A percentile compares a stretch with the other conserved stretches of the same genome.
Evolutionary conservation across 371 early-diverging fungal species (phyloP).

Genomic region (Rhizopus arrhizus): DNA sequence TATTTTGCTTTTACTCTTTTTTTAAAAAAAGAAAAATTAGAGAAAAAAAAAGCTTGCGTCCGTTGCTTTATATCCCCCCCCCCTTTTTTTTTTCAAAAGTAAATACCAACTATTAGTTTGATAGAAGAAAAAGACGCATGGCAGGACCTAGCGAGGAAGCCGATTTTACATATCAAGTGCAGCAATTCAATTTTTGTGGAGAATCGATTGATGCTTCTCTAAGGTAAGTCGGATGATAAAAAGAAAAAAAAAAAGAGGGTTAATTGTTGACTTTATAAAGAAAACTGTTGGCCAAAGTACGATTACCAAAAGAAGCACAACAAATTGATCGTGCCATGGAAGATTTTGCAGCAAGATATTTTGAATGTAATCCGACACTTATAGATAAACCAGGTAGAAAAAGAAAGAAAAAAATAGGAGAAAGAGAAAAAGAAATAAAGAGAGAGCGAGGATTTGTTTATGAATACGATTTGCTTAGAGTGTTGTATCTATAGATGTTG

Average conservation of each 20-base stretch:
- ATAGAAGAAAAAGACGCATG: conserved; percentile 8
- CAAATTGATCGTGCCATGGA: conserved; percentile 89
- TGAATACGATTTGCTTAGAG: not conserved
- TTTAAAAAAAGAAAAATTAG: too few relatives aligned
- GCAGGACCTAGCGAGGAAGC: conserved; percentile 18
- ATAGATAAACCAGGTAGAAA: conserved; percentile 62
- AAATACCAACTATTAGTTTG: too few relatives aligned
- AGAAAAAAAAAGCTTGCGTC: too few relatives aligned
- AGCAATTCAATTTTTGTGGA: conserved; percentile 66
- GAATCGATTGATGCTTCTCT: conserved; percentile 75
- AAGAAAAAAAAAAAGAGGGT: conserved; percentile 2
- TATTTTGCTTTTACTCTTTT: not conserved
- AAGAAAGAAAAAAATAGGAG: not conserved
- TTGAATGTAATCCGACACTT: conserved; percentile 70
- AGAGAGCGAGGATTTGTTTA: not conserved
- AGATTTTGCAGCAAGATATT: conserved; percentile 81
- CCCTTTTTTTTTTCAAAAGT: too few relatives aligned
- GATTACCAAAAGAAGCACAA: conserved; percentile 88
- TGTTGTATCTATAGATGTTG: conserved; percentile 53
- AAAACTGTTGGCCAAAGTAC: conserved; percentile 73
- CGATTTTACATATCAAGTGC: conserved; percentile 50
- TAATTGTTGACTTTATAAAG: conserved; percentile 34
- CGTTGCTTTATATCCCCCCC: too few relatives aligned
- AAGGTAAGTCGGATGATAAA: conserved; percentile 44
- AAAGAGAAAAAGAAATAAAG: not conserved